A percentile compares a stretch with the other conserved stretches of the same genome.
These are phyloP conservation scores for Fusarium cicatricum DNA, from an alignment of 2,329 filamentous ascomycete species.

Conservation along the genomic window DNA sequence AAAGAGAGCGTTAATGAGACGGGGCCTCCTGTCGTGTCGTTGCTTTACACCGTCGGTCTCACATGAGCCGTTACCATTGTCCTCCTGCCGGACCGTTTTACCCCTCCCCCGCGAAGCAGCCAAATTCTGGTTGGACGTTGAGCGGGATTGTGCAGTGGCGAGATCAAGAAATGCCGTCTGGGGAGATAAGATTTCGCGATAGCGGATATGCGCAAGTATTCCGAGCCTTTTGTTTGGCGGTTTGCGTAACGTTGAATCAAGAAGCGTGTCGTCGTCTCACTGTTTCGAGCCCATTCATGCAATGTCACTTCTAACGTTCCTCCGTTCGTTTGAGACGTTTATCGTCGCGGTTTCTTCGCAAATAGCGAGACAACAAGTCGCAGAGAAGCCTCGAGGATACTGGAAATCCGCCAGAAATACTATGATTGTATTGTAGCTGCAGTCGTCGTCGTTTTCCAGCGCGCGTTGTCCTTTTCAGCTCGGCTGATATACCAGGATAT, in stretches of 20 bases:
- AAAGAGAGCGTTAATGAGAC: background rate
- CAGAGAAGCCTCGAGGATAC: background rate
- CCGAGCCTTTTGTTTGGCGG: background rate
- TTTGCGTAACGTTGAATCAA: background rate
- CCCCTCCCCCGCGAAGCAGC: constrained; percentile 37
- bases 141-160: constrained; percentile 14
- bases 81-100: constrained; percentile 27
- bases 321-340: constrained; percentile 26
- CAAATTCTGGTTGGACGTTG: constrained; percentile 5
- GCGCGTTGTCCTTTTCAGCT: constrained; percentile 33
- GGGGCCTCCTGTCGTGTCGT: constrained; percentile 4
- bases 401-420: constrained; percentile 11
- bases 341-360: constrained; percentile 16
- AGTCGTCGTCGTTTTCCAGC: constrained; percentile 8
- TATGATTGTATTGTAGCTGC: constrained; percentile 4
- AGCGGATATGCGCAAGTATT: background rate
- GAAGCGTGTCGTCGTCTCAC: constrained; percentile 23
- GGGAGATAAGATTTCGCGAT: background rate
- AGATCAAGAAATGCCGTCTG: constrained; percentile 5
- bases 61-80: constrained; percentile 30
- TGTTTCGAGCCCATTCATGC: constrained; percentile 13
- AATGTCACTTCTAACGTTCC: constrained; percentile 8
- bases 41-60: constrained; percentile 5
- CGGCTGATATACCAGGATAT: constrained; percentile 28
- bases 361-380: background rate